Conservation (phyloP, 495 filamentous ascomycete genomes). For the Letharia columbiana region DNA sequence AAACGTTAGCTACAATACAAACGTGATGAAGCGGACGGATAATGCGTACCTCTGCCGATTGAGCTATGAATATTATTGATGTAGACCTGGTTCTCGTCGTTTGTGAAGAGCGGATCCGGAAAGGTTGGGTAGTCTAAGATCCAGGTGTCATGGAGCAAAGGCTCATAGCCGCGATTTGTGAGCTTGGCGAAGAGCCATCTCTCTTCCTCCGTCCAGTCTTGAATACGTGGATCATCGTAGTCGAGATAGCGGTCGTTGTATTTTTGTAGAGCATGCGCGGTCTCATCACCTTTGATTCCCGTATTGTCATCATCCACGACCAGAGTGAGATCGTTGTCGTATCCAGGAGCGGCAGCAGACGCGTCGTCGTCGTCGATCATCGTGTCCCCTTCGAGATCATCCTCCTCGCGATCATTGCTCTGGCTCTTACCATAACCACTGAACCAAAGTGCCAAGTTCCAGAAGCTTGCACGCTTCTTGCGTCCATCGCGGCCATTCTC, state of each 20-base stretch:
- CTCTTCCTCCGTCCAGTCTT: slow-evolving; percentile 44
- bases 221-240: slow-evolving; percentile 23
- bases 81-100: slow-evolving; percentile 34
- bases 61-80: slow-evolving; percentile 38
- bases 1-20: background rate
- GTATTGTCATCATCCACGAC: slow-evolving; percentile 1
- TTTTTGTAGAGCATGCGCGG: background rate
- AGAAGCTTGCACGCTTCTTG: slow-evolving; percentile 17
- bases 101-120: slow-evolving; percentile 48
- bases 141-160: slow-evolving; percentile 48
- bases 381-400: slow-evolving; percentile 17
- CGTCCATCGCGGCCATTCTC: slow-evolving; percentile 4
- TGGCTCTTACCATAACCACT: slow-evolving; percentile 4
- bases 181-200: slow-evolving; percentile 47
- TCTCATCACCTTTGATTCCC: background rate
- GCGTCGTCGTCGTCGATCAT: slow-evolving; percentile 12
- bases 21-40: background rate
- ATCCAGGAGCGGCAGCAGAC: background rate
- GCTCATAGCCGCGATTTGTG: slow-evolving; percentile 51
- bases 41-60: slow-evolving; percentile 33
- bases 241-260: slow-evolving; percentile 19
- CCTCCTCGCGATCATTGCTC: background rate
- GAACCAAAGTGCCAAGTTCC: slow-evolving; percentile 13
- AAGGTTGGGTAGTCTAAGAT: slow-evolving; percentile 52
- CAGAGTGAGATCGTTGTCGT: slow-evolving; percentile 11